A percentile compares a stretch with the other conserved stretches of the same genome.
Evolutionary conservation across 257 asterid species (phyloP).

Genomic region (Henckelia pumila): DNA sequence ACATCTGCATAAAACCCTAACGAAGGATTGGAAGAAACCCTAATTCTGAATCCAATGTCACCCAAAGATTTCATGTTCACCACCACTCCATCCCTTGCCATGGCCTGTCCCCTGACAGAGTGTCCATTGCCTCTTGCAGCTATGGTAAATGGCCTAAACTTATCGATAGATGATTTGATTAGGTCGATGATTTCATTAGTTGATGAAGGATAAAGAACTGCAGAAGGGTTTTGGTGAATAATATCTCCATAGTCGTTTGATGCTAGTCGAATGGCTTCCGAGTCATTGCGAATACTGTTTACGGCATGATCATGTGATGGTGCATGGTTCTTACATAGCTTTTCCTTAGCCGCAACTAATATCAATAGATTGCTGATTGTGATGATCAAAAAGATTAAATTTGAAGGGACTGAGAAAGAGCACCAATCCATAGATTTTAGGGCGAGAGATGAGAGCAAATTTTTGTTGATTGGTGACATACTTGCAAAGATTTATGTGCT

Average conservation of each 20-base stretch:
- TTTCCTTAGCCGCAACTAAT: too few relatives aligned
- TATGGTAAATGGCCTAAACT: constrained; percentile 41
- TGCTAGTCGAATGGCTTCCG: constrained; percentile 26
- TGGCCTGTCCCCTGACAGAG: constrained; percentile 72
- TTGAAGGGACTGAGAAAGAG: too few relatives aligned
- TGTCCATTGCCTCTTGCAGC: constrained; percentile 80
- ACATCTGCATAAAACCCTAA: constrained; percentile 64
- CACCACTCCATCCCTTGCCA: constrained; percentile 60
- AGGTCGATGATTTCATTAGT: constrained; percentile 42
- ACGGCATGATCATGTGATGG: too few relatives aligned
- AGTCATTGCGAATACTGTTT: constrained; percentile 31
- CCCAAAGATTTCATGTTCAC: constrained; percentile 52
- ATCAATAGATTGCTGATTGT: too few relatives aligned
- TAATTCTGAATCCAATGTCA: constrained; percentile 24
- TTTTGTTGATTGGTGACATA: too few relatives aligned
- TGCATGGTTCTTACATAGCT: too few relatives aligned
- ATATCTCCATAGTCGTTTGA: constrained; percentile 67
- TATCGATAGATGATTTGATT: constrained; percentile 36
- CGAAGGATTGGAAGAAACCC: constrained; percentile 40
- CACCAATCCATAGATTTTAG: too few relatives aligned
- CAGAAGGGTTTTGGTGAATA: constrained; percentile 43
- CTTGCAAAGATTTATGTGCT: too few relatives aligned
- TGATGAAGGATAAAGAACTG: constrained; percentile 57
- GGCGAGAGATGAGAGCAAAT: too few relatives aligned
- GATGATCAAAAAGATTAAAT: too few relatives aligned